A percentile compares a stretch with the other conserved stretches of the same genome.
phyloP scores from a whole-genome alignment of 2,329 filamentous ascomycete genomes.

The Laburnicola sp. region DNA sequence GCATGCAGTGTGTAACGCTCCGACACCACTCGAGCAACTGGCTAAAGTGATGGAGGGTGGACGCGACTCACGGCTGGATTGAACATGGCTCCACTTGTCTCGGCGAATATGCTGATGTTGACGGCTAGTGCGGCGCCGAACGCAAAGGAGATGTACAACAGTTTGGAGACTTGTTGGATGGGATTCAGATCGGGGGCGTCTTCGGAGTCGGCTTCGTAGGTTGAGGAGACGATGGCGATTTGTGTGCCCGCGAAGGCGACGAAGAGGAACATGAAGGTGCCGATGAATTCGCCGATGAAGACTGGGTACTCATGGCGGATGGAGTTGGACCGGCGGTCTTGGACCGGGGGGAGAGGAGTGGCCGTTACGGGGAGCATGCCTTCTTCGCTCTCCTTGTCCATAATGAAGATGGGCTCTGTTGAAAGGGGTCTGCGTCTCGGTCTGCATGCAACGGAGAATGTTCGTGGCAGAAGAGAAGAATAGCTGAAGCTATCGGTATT shows the following conservation, averaged over 20 bases:
- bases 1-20: not conserved
- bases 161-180: slow-evolving; percentile 15
- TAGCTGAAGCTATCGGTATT: not conserved
- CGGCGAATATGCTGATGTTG: slow-evolving; percentile 45
- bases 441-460: not conserved
- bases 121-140: slow-evolving; percentile 49
- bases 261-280: slow-evolving; percentile 3
- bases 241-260: slow-evolving; percentile 1
- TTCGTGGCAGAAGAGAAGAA: not conserved
- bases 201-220: not conserved
- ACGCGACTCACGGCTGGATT: slow-evolving; percentile 25
- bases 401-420: not conserved
- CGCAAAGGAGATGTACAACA: slow-evolving; percentile 45
- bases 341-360: too few species aligned
- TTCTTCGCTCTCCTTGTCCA: slow-evolving; percentile 1
- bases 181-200: not conserved
- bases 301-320: slow-evolving; percentile 5
- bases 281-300: slow-evolving; percentile 5
- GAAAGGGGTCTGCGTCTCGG: not conserved
- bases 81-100: slow-evolving; percentile 30
- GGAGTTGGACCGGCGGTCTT: not conserved
- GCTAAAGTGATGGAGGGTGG: too few species aligned
- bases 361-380: not conserved
- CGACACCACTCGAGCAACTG: too few species aligned
- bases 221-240: slow-evolving; percentile 1